A percentile compares a stretch with the other conserved stretches of the same genome.
phyloP scores from a whole-genome alignment of 2,329 filamentous ascomycete species.

The Epichloe festucae region DNA sequence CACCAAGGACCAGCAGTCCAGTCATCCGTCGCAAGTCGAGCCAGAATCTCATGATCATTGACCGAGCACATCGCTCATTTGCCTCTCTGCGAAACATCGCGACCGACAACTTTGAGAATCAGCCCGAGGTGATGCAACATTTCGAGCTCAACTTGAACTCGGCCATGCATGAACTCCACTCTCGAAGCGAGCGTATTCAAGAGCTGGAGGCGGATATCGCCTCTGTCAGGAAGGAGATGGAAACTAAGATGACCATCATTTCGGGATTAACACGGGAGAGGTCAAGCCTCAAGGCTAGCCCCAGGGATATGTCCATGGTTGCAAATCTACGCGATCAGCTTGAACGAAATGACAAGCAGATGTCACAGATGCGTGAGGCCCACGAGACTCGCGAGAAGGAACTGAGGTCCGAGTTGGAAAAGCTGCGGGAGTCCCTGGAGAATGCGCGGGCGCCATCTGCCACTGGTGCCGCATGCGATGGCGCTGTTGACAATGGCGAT shows the following conservation, averaged over 20 bases:
- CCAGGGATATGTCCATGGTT: slow-evolving; percentile 85
- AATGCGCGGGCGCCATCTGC: slow-evolving; percentile 10
- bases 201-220: slow-evolving; percentile 76
- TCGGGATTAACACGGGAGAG: slow-evolving; percentile 85
- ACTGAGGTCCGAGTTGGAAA: slow-evolving; percentile 57
- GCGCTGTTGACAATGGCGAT: slow-evolving; percentile 18
- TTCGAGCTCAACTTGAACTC: slow-evolving; percentile 87
- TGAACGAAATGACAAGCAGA: slow-evolving; percentile 70
- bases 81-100: slow-evolving; percentile 82
- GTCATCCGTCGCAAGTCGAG: slow-evolving; percentile 89
- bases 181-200: slow-evolving; percentile 77
- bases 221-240: slow-evolving; percentile 86
- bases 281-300: slow-evolving; percentile 71
- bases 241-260: slow-evolving; percentile 91
- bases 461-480: slow-evolving; percentile 11
- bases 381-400: slow-evolving; percentile 66
- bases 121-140: slow-evolving; percentile 76
- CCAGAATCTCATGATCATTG: slow-evolving; percentile 74
- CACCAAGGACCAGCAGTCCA: slow-evolving; percentile 53
- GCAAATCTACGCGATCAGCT: slow-evolving; percentile 80
- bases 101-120: slow-evolving; percentile 67
- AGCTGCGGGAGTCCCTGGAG: slow-evolving; percentile 44
- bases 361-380: slow-evolving; percentile 58
- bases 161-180: slow-evolving; percentile 84
- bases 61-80: slow-evolving; percentile 84